These are phyloP conservation scores for Leishmania turanica DNA, from an alignment of 208 protist species.

Conservation along the genomic window DNA sequence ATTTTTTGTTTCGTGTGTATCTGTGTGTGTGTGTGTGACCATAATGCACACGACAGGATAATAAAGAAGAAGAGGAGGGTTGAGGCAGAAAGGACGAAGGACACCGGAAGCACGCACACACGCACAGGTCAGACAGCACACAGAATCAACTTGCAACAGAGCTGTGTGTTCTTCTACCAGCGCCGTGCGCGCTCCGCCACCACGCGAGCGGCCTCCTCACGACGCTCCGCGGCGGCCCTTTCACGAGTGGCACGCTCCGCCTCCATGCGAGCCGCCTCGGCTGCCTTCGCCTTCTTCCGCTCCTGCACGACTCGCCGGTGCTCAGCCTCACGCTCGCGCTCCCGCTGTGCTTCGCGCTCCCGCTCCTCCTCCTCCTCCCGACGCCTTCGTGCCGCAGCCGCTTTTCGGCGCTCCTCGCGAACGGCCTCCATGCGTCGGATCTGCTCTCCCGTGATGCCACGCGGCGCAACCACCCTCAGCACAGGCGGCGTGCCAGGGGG, in stretches of 20 bases:
- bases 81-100: background rate
- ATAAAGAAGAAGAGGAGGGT: background rate
- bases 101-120: background rate
- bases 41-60: background rate
- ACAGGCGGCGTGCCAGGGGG: constrained; percentile 16
- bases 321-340: constrained; percentile 57
- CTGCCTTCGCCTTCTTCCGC: constrained; percentile 44
- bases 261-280: constrained; percentile 38
- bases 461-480: constrained; percentile 35
- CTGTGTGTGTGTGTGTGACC: background rate
- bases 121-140: background rate
- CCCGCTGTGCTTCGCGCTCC: constrained; percentile 47
- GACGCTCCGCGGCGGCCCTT: constrained; percentile 37
- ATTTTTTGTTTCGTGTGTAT: background rate
- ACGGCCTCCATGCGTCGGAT: constrained; percentile 50
- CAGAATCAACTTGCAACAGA: background rate
- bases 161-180: background rate
- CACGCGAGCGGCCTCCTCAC: constrained; percentile 43
- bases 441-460: constrained; percentile 44
- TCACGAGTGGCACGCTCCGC: constrained; percentile 29
- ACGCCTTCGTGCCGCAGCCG: constrained; percentile 41
- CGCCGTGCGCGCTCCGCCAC: constrained; percentile 40
- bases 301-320: constrained; percentile 57
- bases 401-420: constrained; percentile 54
- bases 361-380: constrained; percentile 62